Evolutionary conservation across 495 filamentous ascomycete species (phyloP), one percentile per base, ranked within the genome.

Genomic region (Annulohypoxylon maeteangense): DNA sequence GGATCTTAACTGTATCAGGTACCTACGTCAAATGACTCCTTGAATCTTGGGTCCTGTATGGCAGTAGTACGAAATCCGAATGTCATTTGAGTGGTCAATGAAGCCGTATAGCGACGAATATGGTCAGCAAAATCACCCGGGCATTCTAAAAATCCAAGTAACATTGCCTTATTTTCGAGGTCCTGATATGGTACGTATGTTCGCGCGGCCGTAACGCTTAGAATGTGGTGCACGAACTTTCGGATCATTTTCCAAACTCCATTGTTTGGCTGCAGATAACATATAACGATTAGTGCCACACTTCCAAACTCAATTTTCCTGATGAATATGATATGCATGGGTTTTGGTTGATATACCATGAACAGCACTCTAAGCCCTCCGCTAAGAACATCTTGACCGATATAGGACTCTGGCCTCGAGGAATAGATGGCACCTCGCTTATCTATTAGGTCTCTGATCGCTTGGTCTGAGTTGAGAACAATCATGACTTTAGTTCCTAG

Each of bases 51-150:
- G 7, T 40, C 36, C 2, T 40, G 6, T 10, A 11, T 14, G 12
- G 36, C 14, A 1, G 1, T 10, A 3, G 14, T 82, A 18, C 85
- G 81, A 75, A 76, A 86, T 42, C 85, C 85, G 58, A 82, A 88
- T 3, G 84, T 78, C 83, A 88, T 87, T n/a, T 80, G 83, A 2
- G 83, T 86, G 6, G 85, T 85, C 23, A 87, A 75, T 1, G 83
- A 77, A 58, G 83, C 82, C n/a, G 83, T 81, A 74, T 84, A 88
- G n/a, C 84, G 79, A 6, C 83, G 80, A 54, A 87, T 82, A 67
- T 86, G 81, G 40, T 84, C 76, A 18, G 84, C 67, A 69, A 83
- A 75, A 54, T 71, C 10, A 48, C 82, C 51, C 7, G 78, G 78
- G n/a, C 63, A 56, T 6, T 77, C 75, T 7, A 83, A 65, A 31